Evolutionary conservation across 1,139 yeast species (phyloP), one percentile per base, ranked within the genome.

Genomic region (Yamadazyma oceani): DNA sequence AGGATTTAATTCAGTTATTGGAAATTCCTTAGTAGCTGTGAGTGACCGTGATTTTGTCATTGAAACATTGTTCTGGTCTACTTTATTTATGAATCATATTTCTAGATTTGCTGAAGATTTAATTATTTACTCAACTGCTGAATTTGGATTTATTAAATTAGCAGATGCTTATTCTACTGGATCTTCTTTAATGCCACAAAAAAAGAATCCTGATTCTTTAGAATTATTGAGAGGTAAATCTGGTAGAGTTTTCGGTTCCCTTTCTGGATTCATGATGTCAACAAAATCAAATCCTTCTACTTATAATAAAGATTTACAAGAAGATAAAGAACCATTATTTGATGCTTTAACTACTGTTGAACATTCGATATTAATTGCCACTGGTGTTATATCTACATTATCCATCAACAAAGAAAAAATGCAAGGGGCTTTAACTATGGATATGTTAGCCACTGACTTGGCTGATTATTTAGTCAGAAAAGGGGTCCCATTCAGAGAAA

Each of bases 141-240:
- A 92, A 66, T 92, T 92, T 69, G 96, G 96, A 2, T 92, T 94
- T 60, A 73, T 92, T 49, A 81, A 87, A 61, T 76, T 90, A 41
- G 94, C 97, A 10, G 99, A 92, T 61, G 98, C 98, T 22, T 92
- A 92, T 67, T 92, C 98, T 2, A 92, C 99, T 9, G 99, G 99
- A 8, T 88, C 97, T 5, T 88, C 97, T 30, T 75, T 92, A 58
- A 92, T 92, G 99, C 99, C 99, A 17, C 98, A 94, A 65, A 92
- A 92, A 80, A 94, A 92, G 67, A 92, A 92, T 67, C 97, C 98
- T 3, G 99, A 92, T 60, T 86, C 96, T 27, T 73, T 92, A 50
- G 99, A 92, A 68, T 73, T 92, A 47, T 75, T 94, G 57, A 80
- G 99, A 66, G 99, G 99, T 41, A 92, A 92, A 68, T 83, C 95